A percentile compares a stretch with the other conserved stretches of the same genome.
phyloP scores from a whole-genome alignment of 768 basidiomycete genomes.

The Goffeauzyma gilvescens region DNA sequence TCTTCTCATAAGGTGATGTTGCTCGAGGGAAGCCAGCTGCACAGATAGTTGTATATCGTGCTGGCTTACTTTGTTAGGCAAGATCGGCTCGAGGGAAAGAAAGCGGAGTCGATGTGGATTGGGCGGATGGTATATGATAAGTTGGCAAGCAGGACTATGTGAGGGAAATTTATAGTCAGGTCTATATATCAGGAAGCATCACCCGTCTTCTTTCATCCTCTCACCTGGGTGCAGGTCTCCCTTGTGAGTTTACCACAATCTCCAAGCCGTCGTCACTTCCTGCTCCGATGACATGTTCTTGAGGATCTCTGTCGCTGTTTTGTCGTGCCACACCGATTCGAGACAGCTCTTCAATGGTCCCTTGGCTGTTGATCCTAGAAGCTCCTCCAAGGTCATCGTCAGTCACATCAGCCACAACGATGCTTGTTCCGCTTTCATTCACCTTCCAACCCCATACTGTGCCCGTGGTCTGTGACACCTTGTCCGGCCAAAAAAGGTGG shows the following conservation, averaged over 20 bases:
- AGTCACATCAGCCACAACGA: background rate
- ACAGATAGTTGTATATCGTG: constrained; percentile 23
- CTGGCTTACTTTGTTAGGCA: constrained; percentile 17
- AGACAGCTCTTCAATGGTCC: background rate
- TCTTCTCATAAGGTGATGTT: constrained; percentile 3
- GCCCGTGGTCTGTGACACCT: background rate
- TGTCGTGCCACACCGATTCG: too few species aligned
- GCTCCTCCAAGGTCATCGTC: background rate
- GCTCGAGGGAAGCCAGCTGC: constrained; percentile 9
- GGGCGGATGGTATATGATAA: constrained; percentile 43
- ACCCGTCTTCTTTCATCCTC: background rate
- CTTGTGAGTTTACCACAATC: background rate
- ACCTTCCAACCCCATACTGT: background rate
- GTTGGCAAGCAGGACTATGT: constrained; percentile 3
- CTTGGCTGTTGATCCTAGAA: too few species aligned
- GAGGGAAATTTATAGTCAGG: background rate
- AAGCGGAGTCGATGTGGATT: constrained; percentile 44
- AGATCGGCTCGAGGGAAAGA: constrained; percentile 39
- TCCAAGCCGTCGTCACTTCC: background rate
- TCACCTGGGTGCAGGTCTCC: background rate
- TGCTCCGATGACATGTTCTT: background rate
- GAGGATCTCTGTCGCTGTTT: background rate
- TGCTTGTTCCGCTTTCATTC: background rate
- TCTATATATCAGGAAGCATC: background rate
- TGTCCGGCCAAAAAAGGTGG: background rate